A percentile compares a stretch with the other conserved stretches of the same genome.
Conservation (phyloP, 2,329 filamentous ascomycete genomes). For the Colletotrichum lentis region DNA sequence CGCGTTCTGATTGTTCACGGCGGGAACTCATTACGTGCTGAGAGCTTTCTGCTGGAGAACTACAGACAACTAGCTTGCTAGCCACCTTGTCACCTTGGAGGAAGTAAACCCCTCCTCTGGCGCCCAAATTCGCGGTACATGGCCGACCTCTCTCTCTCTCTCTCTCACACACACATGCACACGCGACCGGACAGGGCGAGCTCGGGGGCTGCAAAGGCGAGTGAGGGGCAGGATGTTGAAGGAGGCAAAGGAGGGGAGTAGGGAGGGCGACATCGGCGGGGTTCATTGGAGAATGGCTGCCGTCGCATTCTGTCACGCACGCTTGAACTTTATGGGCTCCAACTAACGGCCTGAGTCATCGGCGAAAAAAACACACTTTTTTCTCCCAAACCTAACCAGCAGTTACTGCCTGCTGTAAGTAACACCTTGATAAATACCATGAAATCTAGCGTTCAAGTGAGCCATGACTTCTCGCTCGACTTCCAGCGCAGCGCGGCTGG, state of each 20-base stretch:
- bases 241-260: neutral
- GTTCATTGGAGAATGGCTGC: conserved; percentile 5
- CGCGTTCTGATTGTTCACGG: neutral
- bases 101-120: conserved; percentile 21
- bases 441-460: too few species aligned
- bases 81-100: conserved; percentile 1
- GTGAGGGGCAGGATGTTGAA: neutral
- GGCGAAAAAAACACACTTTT: too few species aligned
- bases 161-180: too few species aligned
- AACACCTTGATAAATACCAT: too few species aligned
- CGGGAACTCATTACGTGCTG: conserved; percentile 2
- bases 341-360: too few species aligned
- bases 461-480: conserved; percentile 23
- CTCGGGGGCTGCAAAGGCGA: conserved; percentile 16
- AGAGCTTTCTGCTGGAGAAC: neutral
- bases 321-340: too few species aligned
- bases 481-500: neutral
- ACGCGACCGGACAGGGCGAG: neutral
- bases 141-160: too few species aligned
- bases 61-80: neutral
- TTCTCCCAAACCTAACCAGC: too few species aligned
- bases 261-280: conserved; percentile 12
- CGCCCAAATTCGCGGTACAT: neutral
- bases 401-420: too few species aligned
- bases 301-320: conserved; percentile 32